Evolutionary conservation across 352 stramenopile genomes (phyloP).

Genomic region (Pythium apleroticum): DNA sequence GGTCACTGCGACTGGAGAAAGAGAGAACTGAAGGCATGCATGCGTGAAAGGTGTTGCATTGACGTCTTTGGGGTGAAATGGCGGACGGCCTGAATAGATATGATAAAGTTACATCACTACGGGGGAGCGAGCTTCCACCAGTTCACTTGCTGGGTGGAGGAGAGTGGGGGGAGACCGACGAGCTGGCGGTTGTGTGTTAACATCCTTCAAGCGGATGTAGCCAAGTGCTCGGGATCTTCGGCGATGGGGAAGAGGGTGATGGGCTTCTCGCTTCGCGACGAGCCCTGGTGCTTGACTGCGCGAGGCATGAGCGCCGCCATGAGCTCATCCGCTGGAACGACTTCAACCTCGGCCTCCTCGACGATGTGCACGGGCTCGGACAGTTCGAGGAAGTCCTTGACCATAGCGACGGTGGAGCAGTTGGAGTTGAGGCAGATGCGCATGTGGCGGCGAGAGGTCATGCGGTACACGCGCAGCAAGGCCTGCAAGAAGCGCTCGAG

Average conservation of each 20-base stretch:
- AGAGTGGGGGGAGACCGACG: not conserved
- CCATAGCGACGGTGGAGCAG: constrained; percentile 40
- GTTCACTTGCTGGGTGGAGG: constrained; percentile 1
- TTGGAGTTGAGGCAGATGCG: constrained; percentile 55
- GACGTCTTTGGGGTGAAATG: not conserved
- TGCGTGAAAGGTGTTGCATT: too few relatives aligned
- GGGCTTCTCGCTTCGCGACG: not conserved
- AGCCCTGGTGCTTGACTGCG: not conserved
- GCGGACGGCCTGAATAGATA: not conserved
- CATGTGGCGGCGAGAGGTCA: constrained; percentile 40
- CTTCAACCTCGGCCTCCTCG: constrained; percentile 1
- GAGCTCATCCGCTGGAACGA: not conserved
- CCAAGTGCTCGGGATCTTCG: not conserved
- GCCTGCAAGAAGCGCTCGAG: constrained; percentile 52
- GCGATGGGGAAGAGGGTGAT: constrained; percentile 1
- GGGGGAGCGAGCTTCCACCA: not conserved
- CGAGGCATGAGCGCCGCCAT: not conserved
- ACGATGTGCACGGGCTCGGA: not conserved
- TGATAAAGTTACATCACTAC: constrained; percentile 4
- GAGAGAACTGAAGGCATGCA: not conserved
- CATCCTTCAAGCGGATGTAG: not conserved
- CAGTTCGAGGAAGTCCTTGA: constrained; percentile 44
- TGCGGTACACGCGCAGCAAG: constrained; percentile 47
- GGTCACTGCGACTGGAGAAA: not conserved
- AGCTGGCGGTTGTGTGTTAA: not conserved